phyloP scores from a whole-genome alignment of 1,284 basidiomycete genomes.

The Phellopilus nigrolimitatus region DNA sequence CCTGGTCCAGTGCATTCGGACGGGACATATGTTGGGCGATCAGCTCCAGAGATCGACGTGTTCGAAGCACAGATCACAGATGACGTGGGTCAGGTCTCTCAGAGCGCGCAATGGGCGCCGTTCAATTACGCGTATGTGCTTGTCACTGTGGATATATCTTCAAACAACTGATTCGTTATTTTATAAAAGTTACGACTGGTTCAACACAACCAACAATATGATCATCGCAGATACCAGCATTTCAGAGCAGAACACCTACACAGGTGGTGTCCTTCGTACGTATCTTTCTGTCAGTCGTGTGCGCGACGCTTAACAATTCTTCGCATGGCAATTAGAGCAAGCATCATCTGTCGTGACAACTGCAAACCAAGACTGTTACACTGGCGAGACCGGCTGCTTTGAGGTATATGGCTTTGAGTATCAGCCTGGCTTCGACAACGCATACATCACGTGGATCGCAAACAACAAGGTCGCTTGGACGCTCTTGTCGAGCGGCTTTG shows the following conservation, averaged over 20 bases:
- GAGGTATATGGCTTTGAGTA: slow-evolving; percentile 65
- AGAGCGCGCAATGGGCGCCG: slow-evolving; percentile 46
- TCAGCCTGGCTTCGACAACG: slow-evolving; percentile 35
- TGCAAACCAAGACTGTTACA: slow-evolving; percentile 40
- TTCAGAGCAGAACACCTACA: slow-evolving; percentile 47
- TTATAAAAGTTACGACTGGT: slow-evolving; percentile 32
- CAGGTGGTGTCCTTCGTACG: slow-evolving; percentile 42
- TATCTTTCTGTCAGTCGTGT: neutral
- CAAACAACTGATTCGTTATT: no score
- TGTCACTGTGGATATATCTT: no score
- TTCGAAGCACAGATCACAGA: slow-evolving; percentile 32
- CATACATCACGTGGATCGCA: slow-evolving; percentile 24
- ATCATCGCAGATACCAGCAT: slow-evolving; percentile 40
- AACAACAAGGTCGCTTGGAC: slow-evolving; percentile 44
- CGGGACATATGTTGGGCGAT: slow-evolving; percentile 48
- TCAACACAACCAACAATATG: slow-evolving; percentile 40
- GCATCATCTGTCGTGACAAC: slow-evolving; percentile 35
- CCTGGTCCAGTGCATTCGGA: slow-evolving; percentile 50
- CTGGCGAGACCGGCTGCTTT: slow-evolving; percentile 40
- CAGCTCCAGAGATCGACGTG: slow-evolving; percentile 48
- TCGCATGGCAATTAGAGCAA: slow-evolving; percentile 33
- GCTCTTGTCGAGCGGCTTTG: slow-evolving; percentile 50
- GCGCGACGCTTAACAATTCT: neutral
- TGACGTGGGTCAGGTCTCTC: slow-evolving; percentile 36
- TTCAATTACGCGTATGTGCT: slow-evolving; percentile 35